Evolutionary conservation across 805 yeast genomes (phyloP).

Genomic region (Sporopachydermia lactativora): DNA sequence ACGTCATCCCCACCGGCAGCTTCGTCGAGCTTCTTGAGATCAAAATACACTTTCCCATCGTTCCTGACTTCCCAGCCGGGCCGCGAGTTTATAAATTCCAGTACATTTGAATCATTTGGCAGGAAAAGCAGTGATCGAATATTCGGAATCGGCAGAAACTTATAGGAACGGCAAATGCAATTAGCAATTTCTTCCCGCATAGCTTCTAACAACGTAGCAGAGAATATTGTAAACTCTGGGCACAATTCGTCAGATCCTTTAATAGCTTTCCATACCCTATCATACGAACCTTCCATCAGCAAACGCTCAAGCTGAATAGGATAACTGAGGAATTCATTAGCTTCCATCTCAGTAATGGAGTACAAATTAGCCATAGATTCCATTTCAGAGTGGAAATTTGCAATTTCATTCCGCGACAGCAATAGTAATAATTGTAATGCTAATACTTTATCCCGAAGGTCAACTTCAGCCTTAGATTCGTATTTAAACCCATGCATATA

Average conservation of each 20-base stretch:
- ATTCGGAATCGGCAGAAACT: conserved; percentile 62
- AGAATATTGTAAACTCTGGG: conserved; percentile 68
- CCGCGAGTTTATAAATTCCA: conserved; percentile 34
- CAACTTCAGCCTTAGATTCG: conserved; percentile 22
- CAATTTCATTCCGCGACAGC: conserved; percentile 71
- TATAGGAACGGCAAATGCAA: conserved; percentile 70
- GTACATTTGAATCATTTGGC: conserved; percentile 38
- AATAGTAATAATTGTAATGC: conserved; percentile 66
- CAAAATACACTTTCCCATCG: conserved; percentile 27
- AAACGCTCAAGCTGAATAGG: conserved; percentile 86
- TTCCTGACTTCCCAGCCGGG: conserved; percentile 44
- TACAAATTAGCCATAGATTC: conserved; percentile 43
- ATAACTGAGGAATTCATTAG: conserved; percentile 59
- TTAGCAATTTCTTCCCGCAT: conserved; percentile 77
- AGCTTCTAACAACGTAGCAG: conserved; percentile 59
- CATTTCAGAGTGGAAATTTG: conserved; percentile 81
- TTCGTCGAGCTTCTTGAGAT: conserved; percentile 12
- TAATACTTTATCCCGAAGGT: conserved; percentile 55
- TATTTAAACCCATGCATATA: conserved; percentile 13
- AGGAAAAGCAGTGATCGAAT: conserved; percentile 71
- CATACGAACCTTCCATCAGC: conserved; percentile 94
- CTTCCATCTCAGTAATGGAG: conserved; percentile 35
- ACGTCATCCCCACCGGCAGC: conserved; percentile 17
- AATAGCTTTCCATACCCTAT: conserved; percentile 72
- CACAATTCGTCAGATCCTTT: conserved; percentile 38